Conservation (phyloP, 2,329 filamentous ascomycete species). For the Penicillium sp. region DNA sequence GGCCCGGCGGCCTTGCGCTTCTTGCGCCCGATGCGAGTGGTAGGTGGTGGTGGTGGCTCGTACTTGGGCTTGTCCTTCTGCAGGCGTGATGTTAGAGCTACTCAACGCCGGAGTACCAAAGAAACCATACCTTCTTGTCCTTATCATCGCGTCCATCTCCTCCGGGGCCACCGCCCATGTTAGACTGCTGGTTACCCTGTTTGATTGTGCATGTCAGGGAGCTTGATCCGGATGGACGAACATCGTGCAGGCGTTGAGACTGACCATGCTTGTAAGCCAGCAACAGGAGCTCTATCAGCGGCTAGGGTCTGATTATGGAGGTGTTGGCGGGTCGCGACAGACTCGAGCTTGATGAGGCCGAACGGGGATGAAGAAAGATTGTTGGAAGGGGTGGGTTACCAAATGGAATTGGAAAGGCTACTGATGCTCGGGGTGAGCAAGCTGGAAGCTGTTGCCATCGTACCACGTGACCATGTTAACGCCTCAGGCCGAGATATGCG, state of each 20-base stretch:
- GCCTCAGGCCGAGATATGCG: slow-evolving; percentile 18
- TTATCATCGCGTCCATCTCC: slow-evolving; percentile 80
- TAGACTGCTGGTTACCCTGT: slow-evolving; percentile 67
- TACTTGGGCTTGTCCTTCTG: slow-evolving; percentile 99
- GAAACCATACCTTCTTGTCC: slow-evolving; percentile 78
- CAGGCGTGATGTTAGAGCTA: slow-evolving; percentile 19
- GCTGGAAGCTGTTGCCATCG: slow-evolving; percentile 27
- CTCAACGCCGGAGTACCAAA: neutral
- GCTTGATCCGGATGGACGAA: slow-evolving; percentile 6
- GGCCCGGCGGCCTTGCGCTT: slow-evolving; percentile 96
- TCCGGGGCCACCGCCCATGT: slow-evolving; percentile 72
- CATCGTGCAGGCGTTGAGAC: slow-evolving; percentile 20
- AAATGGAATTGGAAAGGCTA: slow-evolving; percentile 19
- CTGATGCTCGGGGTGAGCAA: slow-evolving; percentile 22
- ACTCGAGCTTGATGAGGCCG: neutral
- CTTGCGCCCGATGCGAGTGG: slow-evolving; percentile 94
- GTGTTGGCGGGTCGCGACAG: neutral
- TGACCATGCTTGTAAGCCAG: slow-evolving; percentile 38
- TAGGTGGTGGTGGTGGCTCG: slow-evolving; percentile 94
- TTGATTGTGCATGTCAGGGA: slow-evolving; percentile 24
- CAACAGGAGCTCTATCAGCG: slow-evolving; percentile 19
- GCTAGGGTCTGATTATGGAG: neutral
- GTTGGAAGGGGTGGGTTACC: slow-evolving; percentile 15
- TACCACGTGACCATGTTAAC: slow-evolving; percentile 14
- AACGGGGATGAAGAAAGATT: slow-evolving; percentile 6